Evolutionary conservation across 208 protist genomes (phyloP).

Genomic region (Leishmania major): DNA sequence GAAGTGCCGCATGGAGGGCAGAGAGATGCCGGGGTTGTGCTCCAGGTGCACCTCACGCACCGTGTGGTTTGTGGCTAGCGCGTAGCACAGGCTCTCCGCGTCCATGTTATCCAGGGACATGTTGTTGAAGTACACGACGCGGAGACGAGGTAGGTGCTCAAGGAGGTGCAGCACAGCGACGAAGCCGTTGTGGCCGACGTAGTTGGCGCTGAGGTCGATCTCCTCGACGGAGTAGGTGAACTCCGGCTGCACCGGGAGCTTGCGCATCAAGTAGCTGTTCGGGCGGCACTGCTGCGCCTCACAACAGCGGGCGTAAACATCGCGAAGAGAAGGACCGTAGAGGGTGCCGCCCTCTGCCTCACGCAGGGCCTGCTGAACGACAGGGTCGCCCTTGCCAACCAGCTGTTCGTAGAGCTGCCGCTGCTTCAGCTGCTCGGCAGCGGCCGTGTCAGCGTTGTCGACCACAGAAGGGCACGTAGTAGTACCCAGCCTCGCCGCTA

Average conservation of each 20-base stretch:
- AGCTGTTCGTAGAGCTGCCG: slow-evolving; percentile 30
- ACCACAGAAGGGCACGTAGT: neutral
- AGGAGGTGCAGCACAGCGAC: slow-evolving; percentile 82
- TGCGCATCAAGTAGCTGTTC: slow-evolving; percentile 89
- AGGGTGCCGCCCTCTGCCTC: slow-evolving; percentile 50
- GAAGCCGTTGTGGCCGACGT: slow-evolving; percentile 88
- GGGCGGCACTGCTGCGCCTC: slow-evolving; percentile 77
- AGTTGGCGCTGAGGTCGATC: slow-evolving; percentile 89
- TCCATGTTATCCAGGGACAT: slow-evolving; percentile 89
- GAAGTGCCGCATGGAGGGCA: slow-evolving; percentile 75
- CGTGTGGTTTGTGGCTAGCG: slow-evolving; percentile 47
- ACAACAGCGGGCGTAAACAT: slow-evolving; percentile 86
- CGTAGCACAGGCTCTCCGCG: slow-evolving; percentile 74
- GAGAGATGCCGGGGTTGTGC: slow-evolving; percentile 86
- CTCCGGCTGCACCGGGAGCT: slow-evolving; percentile 77
- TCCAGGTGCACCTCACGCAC: slow-evolving; percentile 62
- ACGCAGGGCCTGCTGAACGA: slow-evolving; percentile 38
- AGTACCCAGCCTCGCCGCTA: too few species aligned
- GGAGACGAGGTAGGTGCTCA: slow-evolving; percentile 70
- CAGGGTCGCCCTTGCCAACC: slow-evolving; percentile 29
- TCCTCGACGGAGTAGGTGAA: slow-evolving; percentile 77
- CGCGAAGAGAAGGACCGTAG: slow-evolving; percentile 73
- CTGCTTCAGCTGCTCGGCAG: slow-evolving; percentile 15
- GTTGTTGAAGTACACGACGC: slow-evolving; percentile 79
- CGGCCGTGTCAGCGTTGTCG: neutral